These are phyloP conservation scores for Pseudofabraea citricarpa DNA, from an alignment of 2,329 filamentous ascomycete genomes.

Conservation along the genomic window DNA sequence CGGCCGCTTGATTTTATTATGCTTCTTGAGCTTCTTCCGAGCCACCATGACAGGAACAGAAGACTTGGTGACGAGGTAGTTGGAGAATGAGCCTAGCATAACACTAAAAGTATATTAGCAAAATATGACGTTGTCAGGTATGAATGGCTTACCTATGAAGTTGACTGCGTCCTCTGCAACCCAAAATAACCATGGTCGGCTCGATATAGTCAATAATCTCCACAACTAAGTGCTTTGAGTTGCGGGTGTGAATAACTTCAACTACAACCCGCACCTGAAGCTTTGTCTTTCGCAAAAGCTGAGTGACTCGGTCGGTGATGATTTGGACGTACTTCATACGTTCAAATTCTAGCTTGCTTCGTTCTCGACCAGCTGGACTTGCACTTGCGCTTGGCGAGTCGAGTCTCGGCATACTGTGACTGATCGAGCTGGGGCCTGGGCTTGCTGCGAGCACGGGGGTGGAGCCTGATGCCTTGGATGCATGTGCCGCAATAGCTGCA, in stretches of 20 bases:
- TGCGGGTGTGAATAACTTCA: slow-evolving; percentile 98
- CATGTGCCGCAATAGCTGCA: slow-evolving; percentile 61
- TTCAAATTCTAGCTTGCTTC: slow-evolving; percentile 67
- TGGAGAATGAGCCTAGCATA: slow-evolving; percentile 91
- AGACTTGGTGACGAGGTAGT: slow-evolving; percentile 95
- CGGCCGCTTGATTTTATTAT: slow-evolving; percentile 75
- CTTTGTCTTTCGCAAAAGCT: slow-evolving; percentile 81
- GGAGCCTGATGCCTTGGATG: slow-evolving; percentile 28
- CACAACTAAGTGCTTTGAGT: slow-evolving; percentile 89
- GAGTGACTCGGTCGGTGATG: slow-evolving; percentile 81
- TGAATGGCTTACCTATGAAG: slow-evolving; percentile 72
- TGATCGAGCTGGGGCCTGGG: slow-evolving; percentile 16
- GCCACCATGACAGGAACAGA: slow-evolving; percentile 98
- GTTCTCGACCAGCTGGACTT: slow-evolving; percentile 37
- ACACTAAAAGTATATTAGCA: slow-evolving; percentile 56
- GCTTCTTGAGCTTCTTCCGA: slow-evolving; percentile 81
- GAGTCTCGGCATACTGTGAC: slow-evolving; percentile 12
- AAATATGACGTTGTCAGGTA: neutral
- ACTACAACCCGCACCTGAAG: slow-evolving; percentile 91
- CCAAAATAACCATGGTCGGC: slow-evolving; percentile 88
- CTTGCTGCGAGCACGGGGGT: slow-evolving; percentile 17
- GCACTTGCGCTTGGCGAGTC: slow-evolving; percentile 18
- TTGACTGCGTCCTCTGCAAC: slow-evolving; percentile 84
- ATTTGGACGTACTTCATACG: slow-evolving; percentile 74
- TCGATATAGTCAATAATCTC: slow-evolving; percentile 94